Base-by-base conservation (phyloP, 176 grass and related monocot genomes). In the Triticum monococcum region DNA sequence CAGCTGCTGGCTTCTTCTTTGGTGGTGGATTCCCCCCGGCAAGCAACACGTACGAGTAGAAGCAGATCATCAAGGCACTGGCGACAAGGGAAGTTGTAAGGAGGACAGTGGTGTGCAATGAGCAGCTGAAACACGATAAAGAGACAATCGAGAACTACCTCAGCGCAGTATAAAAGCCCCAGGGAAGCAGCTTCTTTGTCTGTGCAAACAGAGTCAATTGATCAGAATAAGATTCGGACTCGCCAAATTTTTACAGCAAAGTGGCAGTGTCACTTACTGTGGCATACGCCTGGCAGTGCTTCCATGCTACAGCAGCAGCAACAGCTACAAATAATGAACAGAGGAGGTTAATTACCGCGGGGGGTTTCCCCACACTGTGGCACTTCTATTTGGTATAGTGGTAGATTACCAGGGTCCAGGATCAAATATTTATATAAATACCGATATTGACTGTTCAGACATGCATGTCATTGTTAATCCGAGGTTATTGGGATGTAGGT, bases 11-110 rank as follows among this genome's bases (percentile, higher is more conserved):
- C 81, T 86, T 83, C 88, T 92, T 92, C 80, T 98, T 98, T 35
- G 95, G 93, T 57, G 93, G 93, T 0, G 95, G 93, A 75, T 98
- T 95, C 24, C 95, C 95, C 57, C 93, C 95, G 48, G 92, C 86
- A 62, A 92, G 56, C 33, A 98, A 7, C 33, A 98, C 95, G 18
- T 98, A 98, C 0, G 76, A 81, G 83, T 98, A 98, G 83, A 98
- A 98, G 83, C 93, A 95, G 40, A 95, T 88, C 93, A 98, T 98
- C 13, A 81, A 72, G 7, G 46, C 88, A 59, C 95, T 95, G 89
- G 12, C 68, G 59, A 61, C 63, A 88, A 12, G 61, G 81, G 31
- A 63, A 45, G 52, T 64, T 18, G 28, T 85, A 24, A 85, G 43
- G 23, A 64, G 13, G 35, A 40, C 41, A 72, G 41, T 10, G 68